Conservation (phyloP, 164 flowering plant genomes). For the Kalanchoe fedtschenkoi region DNA sequence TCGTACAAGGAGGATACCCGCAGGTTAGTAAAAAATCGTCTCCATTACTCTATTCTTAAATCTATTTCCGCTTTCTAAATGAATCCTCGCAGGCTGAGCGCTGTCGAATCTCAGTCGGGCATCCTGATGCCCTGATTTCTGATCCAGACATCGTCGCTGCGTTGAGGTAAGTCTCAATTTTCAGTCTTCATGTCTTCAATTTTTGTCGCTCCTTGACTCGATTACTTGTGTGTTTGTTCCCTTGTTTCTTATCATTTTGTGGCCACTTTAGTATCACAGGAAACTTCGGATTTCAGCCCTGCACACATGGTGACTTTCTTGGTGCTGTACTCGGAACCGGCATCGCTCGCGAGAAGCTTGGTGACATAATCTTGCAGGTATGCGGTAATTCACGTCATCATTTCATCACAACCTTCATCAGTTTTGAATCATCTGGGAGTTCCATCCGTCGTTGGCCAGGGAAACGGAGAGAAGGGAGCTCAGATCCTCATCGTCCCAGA, state of each 20-base stretch:
- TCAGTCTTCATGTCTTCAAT: not conserved
- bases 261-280: slow-evolving; percentile 53
- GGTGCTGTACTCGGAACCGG: slow-evolving; percentile 92
- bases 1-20: slow-evolving; percentile 84
- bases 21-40: slow-evolving; percentile 30
- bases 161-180: slow-evolving; percentile 35
- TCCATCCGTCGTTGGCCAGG: not conserved
- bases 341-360: slow-evolving; percentile 79
- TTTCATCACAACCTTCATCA: no score
- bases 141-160: slow-evolving; percentile 73
- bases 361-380: slow-evolving; percentile 90
- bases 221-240: not conserved
- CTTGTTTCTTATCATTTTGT: not conserved
- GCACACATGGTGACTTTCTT: slow-evolving; percentile 93
- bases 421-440: slow-evolving; percentile 1
- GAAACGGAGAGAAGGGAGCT: slow-evolving; percentile 78
- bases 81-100: slow-evolving; percentile 68
- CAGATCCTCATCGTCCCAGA: slow-evolving; percentile 81
- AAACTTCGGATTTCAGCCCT: slow-evolving; percentile 71
- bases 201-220: not conserved
- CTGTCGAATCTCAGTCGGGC: slow-evolving; percentile 81
- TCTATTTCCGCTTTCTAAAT: not conserved
- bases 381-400: not conserved
- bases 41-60: not conserved
- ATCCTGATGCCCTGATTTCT: slow-evolving; percentile 43